Evolutionary conservation across 495 filamentous ascomycete genomes (phyloP).

Genomic region (Endocarpon pusillum): DNA sequence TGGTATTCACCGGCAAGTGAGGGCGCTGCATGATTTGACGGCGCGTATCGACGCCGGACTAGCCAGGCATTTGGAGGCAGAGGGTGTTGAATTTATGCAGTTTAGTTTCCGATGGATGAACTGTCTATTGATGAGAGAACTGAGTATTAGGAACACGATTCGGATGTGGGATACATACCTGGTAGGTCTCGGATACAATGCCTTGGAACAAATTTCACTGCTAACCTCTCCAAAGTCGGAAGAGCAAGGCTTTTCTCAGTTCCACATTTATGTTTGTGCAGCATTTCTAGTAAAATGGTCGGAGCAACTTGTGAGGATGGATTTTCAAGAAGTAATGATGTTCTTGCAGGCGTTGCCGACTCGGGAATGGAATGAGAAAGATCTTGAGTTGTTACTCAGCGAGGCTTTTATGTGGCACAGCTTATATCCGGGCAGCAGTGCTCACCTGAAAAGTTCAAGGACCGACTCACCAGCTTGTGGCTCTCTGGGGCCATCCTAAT

Average conservation of each 20-base stretch:
- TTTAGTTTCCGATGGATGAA: conserved; percentile 99
- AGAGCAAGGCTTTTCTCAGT: conserved; percentile 94
- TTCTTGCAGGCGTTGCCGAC: conserved; percentile 92
- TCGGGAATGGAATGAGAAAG: conserved; percentile 91
- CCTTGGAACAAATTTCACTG: background rate
- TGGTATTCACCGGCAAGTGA: conserved; percentile 86
- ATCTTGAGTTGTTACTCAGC: conserved; percentile 86
- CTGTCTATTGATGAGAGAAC: conserved; percentile 91
- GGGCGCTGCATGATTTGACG: conserved; percentile 71
- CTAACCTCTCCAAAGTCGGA: conserved; percentile 46
- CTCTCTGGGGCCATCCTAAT: background rate
- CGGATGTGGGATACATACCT: conserved; percentile 99
- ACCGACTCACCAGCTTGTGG: conserved; percentile 5
- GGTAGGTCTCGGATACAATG: conserved; percentile 30
- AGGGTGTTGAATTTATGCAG: conserved; percentile 95
- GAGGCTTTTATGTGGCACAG: conserved; percentile 96
- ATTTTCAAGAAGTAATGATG: conserved; percentile 98
- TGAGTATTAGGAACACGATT: conserved; percentile 88
- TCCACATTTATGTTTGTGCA: conserved; percentile 95
- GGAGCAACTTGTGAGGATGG: conserved; percentile 87
- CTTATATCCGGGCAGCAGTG: conserved; percentile 72
- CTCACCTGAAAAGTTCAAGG: conserved; percentile 49
- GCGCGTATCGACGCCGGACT: conserved; percentile 72
- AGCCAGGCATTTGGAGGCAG: conserved; percentile 72
- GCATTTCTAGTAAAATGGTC: conserved; percentile 99